Base-by-base conservation (phyloP, 2,329 filamentous ascomycete genomes). In the Exophiala calicioides region DNA sequence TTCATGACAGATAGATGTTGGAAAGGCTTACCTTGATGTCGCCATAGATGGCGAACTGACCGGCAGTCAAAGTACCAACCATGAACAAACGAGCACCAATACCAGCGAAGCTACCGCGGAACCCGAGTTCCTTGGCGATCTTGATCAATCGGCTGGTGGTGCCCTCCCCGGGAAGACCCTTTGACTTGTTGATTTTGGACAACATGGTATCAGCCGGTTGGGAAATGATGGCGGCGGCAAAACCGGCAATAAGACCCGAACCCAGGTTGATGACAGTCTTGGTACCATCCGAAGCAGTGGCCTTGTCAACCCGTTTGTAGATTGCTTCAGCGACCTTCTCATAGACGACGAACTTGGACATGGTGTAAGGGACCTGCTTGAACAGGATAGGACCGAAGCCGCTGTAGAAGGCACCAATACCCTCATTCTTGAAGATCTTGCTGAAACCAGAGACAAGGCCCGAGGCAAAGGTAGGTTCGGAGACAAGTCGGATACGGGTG, bases 171-270 rank as follows among this genome's bases (percentile, higher is more conserved):
- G 88, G 88, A 52, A 82, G 77, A 74, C 87, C 88, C 78, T 88
- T 84, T 74, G 86, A 88, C 86, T 93, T 93, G 86, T 94, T 94
- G 80, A 94, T 93, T 82, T 91, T 93, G 75, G 81, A 86, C 58
- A 94, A 84, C 88, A 94, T 94, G 67, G 88, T 94, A 71, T 94
- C 88, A 69, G 88, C 88, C 62, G 88, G 88, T 77, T 94, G 88
- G 56, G 88, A 94, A 68, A 94, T 80, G 62, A 91, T 69, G 67
- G 88, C 88, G 62, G 88, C 88, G 63, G 88, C 88, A 75, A 94
- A 89, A 79, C 90, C 80, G 44, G 90, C 90, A 48, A 90, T 80
- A 60, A 95, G 76, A 76, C 90, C 90, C 59, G 88, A 90, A 30
- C 86, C 82, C 62, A 94, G 78, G 82, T 94, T 93, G 77, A 88